A percentile compares a stretch with the other conserved stretches of the same genome.
phyloP scores from a whole-genome alignment of 129 eudicot genomes.

The Helianthus tuberosus region DNA sequence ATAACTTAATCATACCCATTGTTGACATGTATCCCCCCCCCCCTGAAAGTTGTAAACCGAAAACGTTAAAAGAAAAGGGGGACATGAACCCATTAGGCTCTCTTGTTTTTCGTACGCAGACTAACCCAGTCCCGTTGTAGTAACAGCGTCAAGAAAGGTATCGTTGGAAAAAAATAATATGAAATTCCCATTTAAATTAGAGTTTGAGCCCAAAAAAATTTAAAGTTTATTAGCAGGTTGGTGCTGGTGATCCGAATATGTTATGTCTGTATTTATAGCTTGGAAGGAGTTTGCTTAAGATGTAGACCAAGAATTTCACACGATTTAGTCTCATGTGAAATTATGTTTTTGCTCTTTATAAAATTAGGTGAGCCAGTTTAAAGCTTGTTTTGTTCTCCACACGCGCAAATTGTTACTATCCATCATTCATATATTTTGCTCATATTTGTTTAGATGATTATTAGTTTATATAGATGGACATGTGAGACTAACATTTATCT shows the following conservation, averaged over 20 bases:
- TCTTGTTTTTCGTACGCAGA: too few species aligned
- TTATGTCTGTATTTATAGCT: constrained; percentile 31
- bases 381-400: background rate
- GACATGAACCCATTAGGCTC: too few species aligned
- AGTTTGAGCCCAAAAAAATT: constrained; percentile 1
- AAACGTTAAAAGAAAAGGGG: too few species aligned
- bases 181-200: constrained; percentile 29
- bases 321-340: constrained; percentile 13
- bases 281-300: constrained; percentile 22
- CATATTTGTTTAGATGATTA: too few species aligned
- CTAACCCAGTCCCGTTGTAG: too few species aligned
- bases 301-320: constrained; percentile 23
- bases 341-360: constrained; percentile 25
- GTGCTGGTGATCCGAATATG: constrained; percentile 23
- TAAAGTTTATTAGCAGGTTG: background rate
- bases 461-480: too few species aligned
- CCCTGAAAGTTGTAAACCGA: too few species aligned
- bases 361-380: constrained; percentile 29
- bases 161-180: constrained; percentile 4
- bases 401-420: background rate
- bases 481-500: too few species aligned
- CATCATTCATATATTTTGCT: background rate
- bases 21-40: too few species aligned
- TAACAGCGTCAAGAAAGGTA: background rate
- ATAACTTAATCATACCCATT: too few species aligned